phyloP scores from a whole-genome alignment of 2,329 filamentous ascomycete genomes.

The Epichloe festucae region DNA sequence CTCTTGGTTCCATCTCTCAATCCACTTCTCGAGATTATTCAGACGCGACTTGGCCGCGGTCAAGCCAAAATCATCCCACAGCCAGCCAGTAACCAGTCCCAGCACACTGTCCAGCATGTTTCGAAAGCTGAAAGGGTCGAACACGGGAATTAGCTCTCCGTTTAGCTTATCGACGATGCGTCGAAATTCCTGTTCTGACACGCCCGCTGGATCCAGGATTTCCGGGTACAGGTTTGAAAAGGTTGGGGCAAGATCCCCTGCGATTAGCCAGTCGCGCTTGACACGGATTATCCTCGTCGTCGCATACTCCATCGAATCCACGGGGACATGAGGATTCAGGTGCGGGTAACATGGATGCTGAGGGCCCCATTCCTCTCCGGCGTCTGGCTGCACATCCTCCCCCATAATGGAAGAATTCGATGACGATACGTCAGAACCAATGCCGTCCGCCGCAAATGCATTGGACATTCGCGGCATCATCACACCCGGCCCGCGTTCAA shows the following conservation, averaged over 20 bases:
- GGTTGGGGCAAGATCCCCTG: constrained; percentile 80
- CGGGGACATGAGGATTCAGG: constrained; percentile 77
- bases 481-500: constrained; percentile 40
- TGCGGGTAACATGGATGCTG: constrained; percentile 92
- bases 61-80: constrained; percentile 84
- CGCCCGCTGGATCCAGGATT: constrained; percentile 71
- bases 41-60: constrained; percentile 63
- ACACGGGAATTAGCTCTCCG: constrained; percentile 58
- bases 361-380: constrained; percentile 79
- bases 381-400: constrained; percentile 51
- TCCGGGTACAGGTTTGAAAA: constrained; percentile 95
- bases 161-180: constrained; percentile 73
- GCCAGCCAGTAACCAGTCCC: constrained; percentile 76
- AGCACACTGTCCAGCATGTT: constrained; percentile 71
- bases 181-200: constrained; percentile 80
- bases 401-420: constrained; percentile 49
- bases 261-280: constrained; percentile 78
- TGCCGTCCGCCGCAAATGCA: constrained; percentile 34
- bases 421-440: constrained; percentile 42
- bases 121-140: constrained; percentile 62
- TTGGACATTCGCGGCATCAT: constrained; percentile 33
- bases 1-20: constrained; percentile 75
- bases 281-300: constrained; percentile 85
- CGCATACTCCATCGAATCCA: constrained; percentile 59
- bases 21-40: constrained; percentile 60